These are phyloP conservation scores for Gynostemma pentaphyllum DNA, from an alignment of 306 rosid genomes.

Conservation along the genomic window DNA sequence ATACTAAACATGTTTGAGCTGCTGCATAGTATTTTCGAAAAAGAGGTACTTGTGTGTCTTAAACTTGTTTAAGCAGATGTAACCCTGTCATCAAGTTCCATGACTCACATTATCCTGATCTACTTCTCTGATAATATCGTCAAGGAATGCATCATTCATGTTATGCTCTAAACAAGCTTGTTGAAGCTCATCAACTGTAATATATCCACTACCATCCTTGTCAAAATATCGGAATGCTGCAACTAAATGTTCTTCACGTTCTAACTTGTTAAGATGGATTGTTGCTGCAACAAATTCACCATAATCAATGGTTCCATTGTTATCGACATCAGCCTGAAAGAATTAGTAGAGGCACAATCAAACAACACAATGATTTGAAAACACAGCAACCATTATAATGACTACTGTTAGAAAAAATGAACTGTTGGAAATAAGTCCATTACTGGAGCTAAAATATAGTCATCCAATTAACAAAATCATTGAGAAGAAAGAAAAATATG, in stretches of 20 bases:
- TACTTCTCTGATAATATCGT: slow-evolving; percentile 84
- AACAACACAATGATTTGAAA: not conserved
- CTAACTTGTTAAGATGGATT: slow-evolving; percentile 92
- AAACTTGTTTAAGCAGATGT: no score
- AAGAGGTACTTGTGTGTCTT: no score
- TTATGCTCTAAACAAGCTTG: slow-evolving; percentile 88
- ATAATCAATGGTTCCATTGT: slow-evolving; percentile 90
- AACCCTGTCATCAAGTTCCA: not conserved
- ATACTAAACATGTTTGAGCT: no score
- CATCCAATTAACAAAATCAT: no score
- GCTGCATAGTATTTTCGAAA: no score
- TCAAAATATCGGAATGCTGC: slow-evolving; percentile 91
- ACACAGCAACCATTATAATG: not conserved
- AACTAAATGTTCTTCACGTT: slow-evolving; percentile 89
- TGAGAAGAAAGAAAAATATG: no score
- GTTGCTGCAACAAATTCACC: slow-evolving; percentile 97
- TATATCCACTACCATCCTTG: slow-evolving; percentile 89
- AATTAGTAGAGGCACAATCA: slow-evolving; percentile 14
- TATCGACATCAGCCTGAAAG: slow-evolving; percentile 87
- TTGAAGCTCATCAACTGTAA: slow-evolving; percentile 94
- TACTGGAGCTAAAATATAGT: no score
- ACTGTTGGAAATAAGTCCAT: not conserved
- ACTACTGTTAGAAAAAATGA: not conserved
- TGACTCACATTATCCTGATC: slow-evolving; percentile 83
- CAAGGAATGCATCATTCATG: slow-evolving; percentile 74